Conservation (phyloP, 2,329 filamentous ascomycete genomes). For the Calonectria pseudoreteaudii region DNA sequence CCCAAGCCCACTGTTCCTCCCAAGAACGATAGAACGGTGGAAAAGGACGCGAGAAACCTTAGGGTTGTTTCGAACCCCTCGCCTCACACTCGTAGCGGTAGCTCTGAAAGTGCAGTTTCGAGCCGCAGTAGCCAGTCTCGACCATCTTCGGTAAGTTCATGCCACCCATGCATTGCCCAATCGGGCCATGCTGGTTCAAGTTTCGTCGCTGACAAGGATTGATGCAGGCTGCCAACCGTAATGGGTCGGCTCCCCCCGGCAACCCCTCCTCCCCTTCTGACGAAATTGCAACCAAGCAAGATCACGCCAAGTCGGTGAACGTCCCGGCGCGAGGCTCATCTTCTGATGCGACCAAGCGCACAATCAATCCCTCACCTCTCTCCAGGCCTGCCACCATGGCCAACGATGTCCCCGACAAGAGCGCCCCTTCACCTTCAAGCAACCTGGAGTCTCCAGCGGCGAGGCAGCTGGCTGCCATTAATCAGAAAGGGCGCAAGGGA, state of each 20-base stretch:
- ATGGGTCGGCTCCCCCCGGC: slow-evolving; percentile 62
- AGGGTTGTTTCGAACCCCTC: slow-evolving; percentile 47
- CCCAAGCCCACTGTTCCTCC: slow-evolving; percentile 32
- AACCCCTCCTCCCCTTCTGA: slow-evolving; percentile 65
- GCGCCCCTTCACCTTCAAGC: slow-evolving; percentile 46
- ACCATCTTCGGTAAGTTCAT: slow-evolving; percentile 73
- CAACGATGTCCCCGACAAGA: slow-evolving; percentile 58
- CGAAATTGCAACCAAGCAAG: slow-evolving; percentile 61
- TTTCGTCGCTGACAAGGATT: slow-evolving; percentile 61
- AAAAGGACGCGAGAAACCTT: slow-evolving; percentile 56
- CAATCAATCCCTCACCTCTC: slow-evolving; percentile 76
- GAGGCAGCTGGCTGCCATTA: slow-evolving; percentile 87
- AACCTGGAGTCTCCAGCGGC: slow-evolving; percentile 76
- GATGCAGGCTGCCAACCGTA: slow-evolving; percentile 71
- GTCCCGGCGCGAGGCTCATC: slow-evolving; percentile 73
- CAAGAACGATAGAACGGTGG: slow-evolving; percentile 41
- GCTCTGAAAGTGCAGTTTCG: slow-evolving; percentile 74
- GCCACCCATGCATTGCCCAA: slow-evolving; percentile 54
- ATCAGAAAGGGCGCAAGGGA: slow-evolving; percentile 80
- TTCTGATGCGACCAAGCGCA: slow-evolving; percentile 74
- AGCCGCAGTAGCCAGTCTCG: slow-evolving; percentile 69
- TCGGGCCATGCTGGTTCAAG: slow-evolving; percentile 51
- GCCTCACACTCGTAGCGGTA: slow-evolving; percentile 63
- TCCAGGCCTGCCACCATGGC: slow-evolving; percentile 77
- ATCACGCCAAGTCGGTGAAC: slow-evolving; percentile 66